Conservation (phyloP, 257 asterid genomes). For the Solanum chiquidenum region DNA sequence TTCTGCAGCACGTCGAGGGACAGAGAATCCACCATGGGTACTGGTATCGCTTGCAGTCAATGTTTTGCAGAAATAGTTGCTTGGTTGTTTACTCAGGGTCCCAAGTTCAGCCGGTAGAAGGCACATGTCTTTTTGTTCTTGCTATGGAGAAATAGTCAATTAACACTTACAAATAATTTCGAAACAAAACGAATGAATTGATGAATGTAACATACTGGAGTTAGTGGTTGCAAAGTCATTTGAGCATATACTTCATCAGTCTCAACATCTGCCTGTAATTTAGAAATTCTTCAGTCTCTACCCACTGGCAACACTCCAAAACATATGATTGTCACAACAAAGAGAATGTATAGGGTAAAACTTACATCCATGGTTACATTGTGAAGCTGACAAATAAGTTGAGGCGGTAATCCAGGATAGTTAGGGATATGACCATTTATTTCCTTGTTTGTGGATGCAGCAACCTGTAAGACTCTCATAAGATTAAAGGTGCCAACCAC, state of each 20-base stretch:
- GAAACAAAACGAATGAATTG: not conserved
- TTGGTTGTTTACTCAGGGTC: constrained; percentile 81
- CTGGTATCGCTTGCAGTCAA: constrained; percentile 92
- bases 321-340: not conserved
- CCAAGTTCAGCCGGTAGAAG: constrained; percentile 87
- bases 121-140: constrained; percentile 90
- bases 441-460: constrained; percentile 95
- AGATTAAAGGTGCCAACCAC: not conserved
- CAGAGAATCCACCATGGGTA: constrained; percentile 97
- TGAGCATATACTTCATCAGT: constrained; percentile 95
- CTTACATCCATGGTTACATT: constrained; percentile 93
- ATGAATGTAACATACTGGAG: constrained; percentile 35
- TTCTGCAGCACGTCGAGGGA: constrained; percentile 97
- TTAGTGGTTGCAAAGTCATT: constrained; percentile 90
- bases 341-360: not conserved
- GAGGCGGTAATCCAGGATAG: constrained; percentile 89
- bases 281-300: not conserved
- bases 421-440: constrained; percentile 66
- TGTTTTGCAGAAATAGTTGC: constrained; percentile 83
- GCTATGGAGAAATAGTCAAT: constrained; percentile 23
- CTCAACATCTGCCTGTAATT: constrained; percentile 83
- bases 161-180: not conserved
- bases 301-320: not conserved
- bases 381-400: constrained; percentile 91
- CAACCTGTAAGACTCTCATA: constrained; percentile 39